Evolutionary conservation across 1,284 basidiomycete genomes (phyloP).

Genomic region (Ustilago crameri): DNA sequence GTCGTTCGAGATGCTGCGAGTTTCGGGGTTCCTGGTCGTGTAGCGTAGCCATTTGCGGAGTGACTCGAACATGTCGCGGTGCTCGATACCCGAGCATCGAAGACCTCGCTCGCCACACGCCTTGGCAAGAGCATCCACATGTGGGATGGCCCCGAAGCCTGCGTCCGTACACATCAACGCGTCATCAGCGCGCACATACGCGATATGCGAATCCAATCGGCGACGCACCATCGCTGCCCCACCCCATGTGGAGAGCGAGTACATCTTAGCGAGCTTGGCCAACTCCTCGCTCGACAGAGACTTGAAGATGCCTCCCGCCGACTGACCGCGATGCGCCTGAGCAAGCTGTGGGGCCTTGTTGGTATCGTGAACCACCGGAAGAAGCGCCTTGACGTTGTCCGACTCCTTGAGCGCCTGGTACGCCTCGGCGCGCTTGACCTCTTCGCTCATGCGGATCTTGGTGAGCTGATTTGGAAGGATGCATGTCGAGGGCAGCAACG

Average conservation of each 20-base stretch:
- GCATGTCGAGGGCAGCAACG: conserved; percentile 85
- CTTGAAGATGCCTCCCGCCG: conserved; percentile 15
- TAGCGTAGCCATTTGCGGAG: conserved; percentile 35
- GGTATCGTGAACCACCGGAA: conserved; percentile 16
- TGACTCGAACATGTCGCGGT: conserved; percentile 36
- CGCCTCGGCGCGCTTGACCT: conserved; percentile 54
- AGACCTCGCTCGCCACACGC: conserved; percentile 58
- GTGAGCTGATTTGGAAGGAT: conserved; percentile 82
- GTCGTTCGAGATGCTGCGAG: conserved; percentile 7
- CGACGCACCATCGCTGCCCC: conserved; percentile 38
- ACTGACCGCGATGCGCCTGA: conserved; percentile 5
- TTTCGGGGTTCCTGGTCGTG: conserved; percentile 29
- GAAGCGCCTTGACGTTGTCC: conserved; percentile 30
- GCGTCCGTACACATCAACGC: conserved; percentile 34
- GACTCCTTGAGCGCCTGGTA: conserved; percentile 21
- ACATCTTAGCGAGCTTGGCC: conserved; percentile 38
- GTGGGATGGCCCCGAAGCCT: conserved; percentile 20
- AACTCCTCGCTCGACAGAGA: conserved; percentile 26
- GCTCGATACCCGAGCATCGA: conserved; percentile 33
- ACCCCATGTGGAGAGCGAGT: conserved; percentile 55
- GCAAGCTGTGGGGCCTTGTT: conserved; percentile 1
- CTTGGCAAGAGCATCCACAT: conserved; percentile 46
- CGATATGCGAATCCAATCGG: conserved; percentile 49
- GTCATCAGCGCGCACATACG: conserved; percentile 53
- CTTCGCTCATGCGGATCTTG: conserved; percentile 61